phyloP scores from a whole-genome alignment of 2,329 filamentous ascomycete genomes.

The Aspergillus persii region DNA sequence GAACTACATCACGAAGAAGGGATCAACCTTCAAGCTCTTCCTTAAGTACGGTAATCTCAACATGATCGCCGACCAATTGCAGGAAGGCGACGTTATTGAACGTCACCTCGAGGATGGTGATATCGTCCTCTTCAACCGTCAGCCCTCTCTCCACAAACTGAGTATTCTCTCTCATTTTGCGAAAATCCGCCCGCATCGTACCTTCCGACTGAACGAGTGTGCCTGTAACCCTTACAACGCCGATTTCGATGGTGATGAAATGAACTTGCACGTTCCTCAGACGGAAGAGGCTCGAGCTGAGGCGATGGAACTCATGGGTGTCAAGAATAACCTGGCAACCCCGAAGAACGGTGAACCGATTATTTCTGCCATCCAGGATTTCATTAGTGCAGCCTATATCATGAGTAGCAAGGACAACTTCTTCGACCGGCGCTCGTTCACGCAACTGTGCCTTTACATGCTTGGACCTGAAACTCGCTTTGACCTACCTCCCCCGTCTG shows the following conservation, averaged over 20 bases:
- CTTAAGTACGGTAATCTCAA: conserved; percentile 73
- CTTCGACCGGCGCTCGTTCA: conserved; percentile 83
- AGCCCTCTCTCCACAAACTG: conserved; percentile 95
- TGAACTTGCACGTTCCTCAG: conserved; percentile 97
- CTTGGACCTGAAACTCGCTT: conserved; percentile 74
- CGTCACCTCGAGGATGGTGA: conserved; percentile 93
- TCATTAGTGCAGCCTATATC: conserved; percentile 92
- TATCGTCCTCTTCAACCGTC: conserved; percentile 95
- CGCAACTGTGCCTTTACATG: conserved; percentile 92
- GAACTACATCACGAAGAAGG: conserved; percentile 73
- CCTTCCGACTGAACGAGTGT: conserved; percentile 95
- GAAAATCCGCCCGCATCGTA: conserved; percentile 91
- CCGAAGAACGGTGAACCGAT: conserved; percentile 98
- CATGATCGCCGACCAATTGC: conserved; percentile 69
- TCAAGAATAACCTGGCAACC: conserved; percentile 92
- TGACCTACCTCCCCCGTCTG: conserved; percentile 81
- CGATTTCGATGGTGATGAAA: conserved; percentile 98
- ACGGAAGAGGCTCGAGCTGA: conserved; percentile 95
- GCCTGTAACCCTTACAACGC: conserved; percentile 98
- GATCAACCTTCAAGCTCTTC: conserved; percentile 67
- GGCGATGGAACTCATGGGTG: conserved; percentile 94
- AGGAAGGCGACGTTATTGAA: conserved; percentile 85
- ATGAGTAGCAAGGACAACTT: conserved; percentile 91
- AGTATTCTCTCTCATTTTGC: conserved; percentile 96
- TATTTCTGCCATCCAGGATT: conserved; percentile 98